Conservation (phyloP, 2,329 filamentous ascomycete species). For the Epicoccum sorghinum region DNA sequence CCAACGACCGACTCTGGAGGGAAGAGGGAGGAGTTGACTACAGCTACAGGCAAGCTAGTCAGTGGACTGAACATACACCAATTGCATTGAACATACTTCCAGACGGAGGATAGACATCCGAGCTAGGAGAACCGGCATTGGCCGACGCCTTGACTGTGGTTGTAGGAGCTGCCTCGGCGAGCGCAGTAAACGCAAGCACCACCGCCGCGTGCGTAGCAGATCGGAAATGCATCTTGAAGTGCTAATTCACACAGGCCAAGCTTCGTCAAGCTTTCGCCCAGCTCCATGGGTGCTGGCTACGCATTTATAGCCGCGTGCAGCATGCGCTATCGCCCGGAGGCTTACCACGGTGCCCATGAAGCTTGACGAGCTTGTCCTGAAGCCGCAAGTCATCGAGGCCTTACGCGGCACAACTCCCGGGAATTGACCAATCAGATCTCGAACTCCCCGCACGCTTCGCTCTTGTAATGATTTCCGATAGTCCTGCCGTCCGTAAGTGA, state of each 20-base stretch:
- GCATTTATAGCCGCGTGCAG: constrained; percentile 20
- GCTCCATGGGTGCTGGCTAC: constrained; percentile 7
- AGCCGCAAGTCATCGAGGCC: constrained; percentile 3
- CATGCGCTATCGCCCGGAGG: not conserved
- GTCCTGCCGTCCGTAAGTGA: constrained; percentile 6
- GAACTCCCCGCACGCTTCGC: constrained; percentile 5
- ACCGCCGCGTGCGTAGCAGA: constrained; percentile 9
- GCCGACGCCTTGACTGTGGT: constrained; percentile 24
- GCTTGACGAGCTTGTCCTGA: constrained; percentile 11
- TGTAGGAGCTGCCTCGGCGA: constrained; percentile 20
- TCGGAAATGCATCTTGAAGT: constrained; percentile 8
- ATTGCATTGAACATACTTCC: constrained; percentile 25
- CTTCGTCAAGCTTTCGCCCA: constrained; percentile 31
- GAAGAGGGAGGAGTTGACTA: constrained; percentile 31
- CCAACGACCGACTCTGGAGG: constrained; percentile 37
- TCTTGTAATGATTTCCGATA: not conserved
- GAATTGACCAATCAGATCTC: constrained; percentile 11
- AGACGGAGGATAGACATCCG: constrained; percentile 32
- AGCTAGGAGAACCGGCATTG: constrained; percentile 24
- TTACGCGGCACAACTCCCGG: constrained; percentile 9
- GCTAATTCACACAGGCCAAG: constrained; percentile 15
- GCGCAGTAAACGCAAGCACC: constrained; percentile 20
- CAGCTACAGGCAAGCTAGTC: constrained; percentile 20
- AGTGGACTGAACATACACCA: not conserved
- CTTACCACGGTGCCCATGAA: constrained; percentile 1